Evolutionary conservation across 805 yeast genomes (phyloP).

Genomic region (Metschnikowia kofuensis): DNA sequence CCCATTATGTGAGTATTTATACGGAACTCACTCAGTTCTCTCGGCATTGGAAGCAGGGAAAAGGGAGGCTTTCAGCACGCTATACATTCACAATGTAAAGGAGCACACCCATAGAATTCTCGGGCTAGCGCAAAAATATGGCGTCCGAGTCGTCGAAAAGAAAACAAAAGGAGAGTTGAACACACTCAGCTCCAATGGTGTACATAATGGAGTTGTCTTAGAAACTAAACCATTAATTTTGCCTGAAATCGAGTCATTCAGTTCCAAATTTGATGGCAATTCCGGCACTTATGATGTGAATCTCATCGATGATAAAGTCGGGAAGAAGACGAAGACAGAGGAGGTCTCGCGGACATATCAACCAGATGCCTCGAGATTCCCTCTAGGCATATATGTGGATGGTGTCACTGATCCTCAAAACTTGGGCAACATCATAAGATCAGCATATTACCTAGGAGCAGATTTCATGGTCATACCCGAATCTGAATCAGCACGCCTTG

Average conservation of each 20-base stretch:
- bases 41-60: constrained; percentile 62
- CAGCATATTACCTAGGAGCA: constrained; percentile 79
- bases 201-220: constrained; percentile 77
- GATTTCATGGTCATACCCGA: constrained; percentile 73
- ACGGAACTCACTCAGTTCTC: constrained; percentile 71
- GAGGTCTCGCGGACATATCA: constrained; percentile 23
- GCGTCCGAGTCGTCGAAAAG: constrained; percentile 35
- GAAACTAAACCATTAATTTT: constrained; percentile 56
- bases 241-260: constrained; percentile 29
- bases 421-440: constrained; percentile 76
- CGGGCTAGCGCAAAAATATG: constrained; percentile 42
- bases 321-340: constrained; percentile 5
- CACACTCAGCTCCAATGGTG: constrained; percentile 58
- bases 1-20: constrained; percentile 64
- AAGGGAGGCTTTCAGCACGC: constrained; percentile 50
- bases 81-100: constrained; percentile 46
- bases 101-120: constrained; percentile 41
- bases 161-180: constrained; percentile 54
- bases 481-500: constrained; percentile 67
- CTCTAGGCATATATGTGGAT: constrained; percentile 74
- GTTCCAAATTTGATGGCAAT: constrained; percentile 16
- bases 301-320: constrained; percentile 13
- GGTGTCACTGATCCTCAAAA: constrained; percentile 85
- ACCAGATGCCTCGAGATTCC: constrained; percentile 29
- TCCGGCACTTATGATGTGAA: constrained; percentile 19